Conservation (phyloP, 2,329 filamentous ascomycete species). For the Paraphaeosphaeria sporulosa region DNA sequence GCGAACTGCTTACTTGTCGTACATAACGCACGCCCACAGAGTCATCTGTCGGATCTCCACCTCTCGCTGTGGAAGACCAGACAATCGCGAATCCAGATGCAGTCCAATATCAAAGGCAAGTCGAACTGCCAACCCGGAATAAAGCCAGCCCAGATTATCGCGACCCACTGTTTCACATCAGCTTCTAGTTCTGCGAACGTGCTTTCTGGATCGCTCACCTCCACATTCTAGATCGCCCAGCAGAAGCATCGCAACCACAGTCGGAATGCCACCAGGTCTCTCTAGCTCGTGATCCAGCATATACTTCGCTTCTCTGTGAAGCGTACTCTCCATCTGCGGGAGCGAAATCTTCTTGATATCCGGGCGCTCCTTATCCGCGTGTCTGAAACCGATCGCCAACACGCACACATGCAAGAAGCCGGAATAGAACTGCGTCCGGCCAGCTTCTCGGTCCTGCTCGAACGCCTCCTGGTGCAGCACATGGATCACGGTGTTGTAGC, state of each 20-base stretch:
- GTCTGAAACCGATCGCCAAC: conserved; percentile 62
- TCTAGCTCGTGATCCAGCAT: conserved; percentile 64
- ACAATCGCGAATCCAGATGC: conserved; percentile 55
- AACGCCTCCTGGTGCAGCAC: conserved; percentile 61
- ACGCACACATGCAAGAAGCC: conserved; percentile 62
- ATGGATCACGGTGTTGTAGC: conserved; percentile 60
- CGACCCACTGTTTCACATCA: conserved; percentile 51
- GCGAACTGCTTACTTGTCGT: conserved; percentile 54
- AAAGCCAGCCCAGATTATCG: conserved; percentile 64
- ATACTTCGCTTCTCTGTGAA: conserved; percentile 63
- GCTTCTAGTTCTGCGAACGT: background rate
- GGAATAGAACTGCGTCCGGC: conserved; percentile 60
- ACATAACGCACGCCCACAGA: conserved; percentile 61
- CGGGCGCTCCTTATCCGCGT: conserved; percentile 57
- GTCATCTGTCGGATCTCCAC: conserved; percentile 60
- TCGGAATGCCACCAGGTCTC: conserved; percentile 60
- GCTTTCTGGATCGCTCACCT: conserved; percentile 19
- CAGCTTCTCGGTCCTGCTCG: conserved; percentile 56
- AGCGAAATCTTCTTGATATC: conserved; percentile 59
- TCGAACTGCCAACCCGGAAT: conserved; percentile 53
- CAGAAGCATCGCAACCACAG: conserved; percentile 60
- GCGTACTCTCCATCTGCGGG: conserved; percentile 58
- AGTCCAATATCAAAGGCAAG: conserved; percentile 45
- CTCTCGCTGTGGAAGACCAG: conserved; percentile 57
- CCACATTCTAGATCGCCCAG: conserved; percentile 63